These are phyloP conservation scores for Ustilago hordei DNA, from an alignment of 1,284 basidiomycete genomes.

Conservation along the genomic window DNA sequence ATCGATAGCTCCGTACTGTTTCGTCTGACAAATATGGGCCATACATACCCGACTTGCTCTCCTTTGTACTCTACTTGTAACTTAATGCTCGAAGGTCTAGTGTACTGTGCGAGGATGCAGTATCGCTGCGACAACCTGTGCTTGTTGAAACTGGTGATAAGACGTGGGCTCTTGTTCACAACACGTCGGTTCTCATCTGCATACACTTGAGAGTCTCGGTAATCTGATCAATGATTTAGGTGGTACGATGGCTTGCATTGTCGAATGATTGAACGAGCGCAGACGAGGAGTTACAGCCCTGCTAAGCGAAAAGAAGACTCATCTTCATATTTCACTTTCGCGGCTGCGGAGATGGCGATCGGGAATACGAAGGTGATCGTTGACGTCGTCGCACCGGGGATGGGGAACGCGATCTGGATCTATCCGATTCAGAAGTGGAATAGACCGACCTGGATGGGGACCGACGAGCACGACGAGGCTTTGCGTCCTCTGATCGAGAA, in stretches of 20 bases:
- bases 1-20: neutral
- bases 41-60: neutral
- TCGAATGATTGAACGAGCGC: neutral
- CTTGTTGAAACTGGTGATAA: no score
- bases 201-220: no score
- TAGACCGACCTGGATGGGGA: constrained; percentile 20
- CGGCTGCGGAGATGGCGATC: constrained; percentile 21
- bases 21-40: neutral
- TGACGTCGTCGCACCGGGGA: constrained; percentile 1
- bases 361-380: constrained; percentile 28
- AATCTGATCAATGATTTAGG: no score
- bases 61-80: neutral
- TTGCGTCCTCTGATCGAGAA: constrained; percentile 15
- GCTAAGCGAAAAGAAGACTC: neutral
- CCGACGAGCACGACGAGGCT: constrained; percentile 6
- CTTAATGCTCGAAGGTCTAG: neutral
- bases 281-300: neutral
- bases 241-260: neutral
- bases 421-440: constrained; percentile 17
- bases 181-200: no score
- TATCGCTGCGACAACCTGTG: no score
- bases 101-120: no score
- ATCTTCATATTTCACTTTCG: neutral
- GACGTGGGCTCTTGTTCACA: no score
- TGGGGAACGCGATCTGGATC: constrained; percentile 25